phyloP scores from a whole-genome alignment of 192 early-diverging fungal species.

The Backusella mclennaniae region DNA sequence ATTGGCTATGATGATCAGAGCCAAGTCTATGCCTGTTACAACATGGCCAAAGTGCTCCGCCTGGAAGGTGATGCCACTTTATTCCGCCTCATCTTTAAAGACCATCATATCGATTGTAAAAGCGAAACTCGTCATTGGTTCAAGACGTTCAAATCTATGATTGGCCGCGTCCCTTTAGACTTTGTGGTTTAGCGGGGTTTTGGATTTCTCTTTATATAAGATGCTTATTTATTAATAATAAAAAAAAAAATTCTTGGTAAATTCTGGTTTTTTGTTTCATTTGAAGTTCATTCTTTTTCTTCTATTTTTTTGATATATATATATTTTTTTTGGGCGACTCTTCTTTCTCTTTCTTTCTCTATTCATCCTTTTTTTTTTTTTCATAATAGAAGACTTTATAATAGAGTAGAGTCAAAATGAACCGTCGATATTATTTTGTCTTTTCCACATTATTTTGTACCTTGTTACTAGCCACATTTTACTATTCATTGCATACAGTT shows the following conservation, averaged over 20 bases:
- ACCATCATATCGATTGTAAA: conserved; percentile 18
- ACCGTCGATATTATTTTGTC: not conserved
- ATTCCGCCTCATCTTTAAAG: conserved; percentile 14
- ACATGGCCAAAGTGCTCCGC: conserved; percentile 13
- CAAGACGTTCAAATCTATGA: conserved; percentile 15
- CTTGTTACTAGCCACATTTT: not conserved
- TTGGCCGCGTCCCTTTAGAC: conserved; percentile 12
- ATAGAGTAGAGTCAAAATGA: not conserved
- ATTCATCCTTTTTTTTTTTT: not conserved
- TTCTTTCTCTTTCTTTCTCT: not conserved
- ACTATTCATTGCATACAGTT: not conserved
- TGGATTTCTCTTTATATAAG: not conserved
- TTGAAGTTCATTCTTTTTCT: not conserved
- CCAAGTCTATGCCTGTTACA: conserved; percentile 10
- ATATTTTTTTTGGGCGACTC: too few relatives aligned
- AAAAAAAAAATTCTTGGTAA: not conserved
- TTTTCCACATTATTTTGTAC: not conserved
- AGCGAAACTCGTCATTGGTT: conserved; percentile 23
- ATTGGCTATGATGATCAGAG: conserved; percentile 7
- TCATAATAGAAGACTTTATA: not conserved
- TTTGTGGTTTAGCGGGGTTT: not conserved
- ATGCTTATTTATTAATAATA: not conserved
- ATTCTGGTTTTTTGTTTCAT: not conserved
- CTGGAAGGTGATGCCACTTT: not conserved
- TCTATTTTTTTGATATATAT: not conserved